phyloP scores from a whole-genome alignment of 805 yeast species.

The Martiniozyma abietophila region DNA sequence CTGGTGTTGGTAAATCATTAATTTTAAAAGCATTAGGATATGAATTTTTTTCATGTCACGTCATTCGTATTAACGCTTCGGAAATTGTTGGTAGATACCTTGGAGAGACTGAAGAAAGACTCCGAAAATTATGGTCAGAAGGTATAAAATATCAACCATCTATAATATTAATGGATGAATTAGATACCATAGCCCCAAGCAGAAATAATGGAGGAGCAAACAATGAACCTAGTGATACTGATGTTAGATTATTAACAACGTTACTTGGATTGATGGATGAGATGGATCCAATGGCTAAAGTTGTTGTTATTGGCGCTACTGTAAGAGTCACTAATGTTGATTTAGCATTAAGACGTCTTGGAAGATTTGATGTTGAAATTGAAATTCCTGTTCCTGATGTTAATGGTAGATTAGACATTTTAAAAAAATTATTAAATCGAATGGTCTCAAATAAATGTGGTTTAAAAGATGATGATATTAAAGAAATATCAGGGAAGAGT shows the following conservation, averaged over 20 bases:
- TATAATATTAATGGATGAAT: conserved; percentile 82
- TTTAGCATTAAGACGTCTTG: conserved; percentile 84
- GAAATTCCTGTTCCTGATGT: conserved; percentile 92
- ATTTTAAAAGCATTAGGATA: conserved; percentile 72
- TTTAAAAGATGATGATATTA: conserved; percentile 46
- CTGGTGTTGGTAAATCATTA: conserved; percentile 96
- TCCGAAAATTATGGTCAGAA: conserved; percentile 77
- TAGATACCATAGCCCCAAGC: conserved; percentile 85
- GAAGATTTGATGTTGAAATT: conserved; percentile 88
- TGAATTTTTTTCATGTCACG: conserved; percentile 65
- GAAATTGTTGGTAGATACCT: conserved; percentile 85
- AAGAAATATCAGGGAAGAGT: conserved; percentile 60
- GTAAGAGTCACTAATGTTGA: conserved; percentile 88
- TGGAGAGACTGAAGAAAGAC: conserved; percentile 86
- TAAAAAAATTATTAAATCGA: conserved; percentile 47
- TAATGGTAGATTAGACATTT: conserved; percentile 66
- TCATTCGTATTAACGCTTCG: conserved; percentile 81
- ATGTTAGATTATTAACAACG: conserved; percentile 84
- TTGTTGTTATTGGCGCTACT: conserved; percentile 82
- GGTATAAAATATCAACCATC: conserved; percentile 83
- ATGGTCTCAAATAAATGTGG: conserved; percentile 40
- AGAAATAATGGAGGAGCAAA: conserved; percentile 36
- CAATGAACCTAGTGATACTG: conserved; percentile 88
- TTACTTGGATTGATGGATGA: conserved; percentile 76
- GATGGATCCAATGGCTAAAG: conserved; percentile 41